phyloP scores from a whole-genome alignment of 2,329 filamentous ascomycete species.

The Talaromyces rugulosus region DNA sequence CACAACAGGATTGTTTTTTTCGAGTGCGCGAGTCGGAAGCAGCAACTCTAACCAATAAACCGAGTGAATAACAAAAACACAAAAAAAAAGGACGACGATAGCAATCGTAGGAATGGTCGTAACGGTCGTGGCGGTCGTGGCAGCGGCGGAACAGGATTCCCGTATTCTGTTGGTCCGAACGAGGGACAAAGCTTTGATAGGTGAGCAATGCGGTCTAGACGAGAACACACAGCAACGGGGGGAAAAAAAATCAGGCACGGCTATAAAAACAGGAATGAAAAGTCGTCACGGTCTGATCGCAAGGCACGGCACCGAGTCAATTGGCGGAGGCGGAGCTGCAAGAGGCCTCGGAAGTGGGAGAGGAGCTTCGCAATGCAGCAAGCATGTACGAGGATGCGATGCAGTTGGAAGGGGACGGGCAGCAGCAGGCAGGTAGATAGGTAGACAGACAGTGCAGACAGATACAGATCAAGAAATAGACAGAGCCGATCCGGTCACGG shows the following conservation, averaged over 20 bases:
- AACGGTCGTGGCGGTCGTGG: conserved; percentile 30
- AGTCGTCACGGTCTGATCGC: not conserved
- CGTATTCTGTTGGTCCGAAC: not conserved
- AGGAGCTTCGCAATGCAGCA: not conserved
- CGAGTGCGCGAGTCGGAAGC: conserved; percentile 6
- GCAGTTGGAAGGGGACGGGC: not conserved
- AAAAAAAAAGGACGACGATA: conserved; percentile 11
- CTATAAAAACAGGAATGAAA: conserved; percentile 2
- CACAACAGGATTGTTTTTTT: not conserved
- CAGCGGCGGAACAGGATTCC: conserved; percentile 1
- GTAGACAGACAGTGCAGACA: not conserved
- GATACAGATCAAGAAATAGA: not conserved
- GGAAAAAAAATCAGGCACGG: not conserved
- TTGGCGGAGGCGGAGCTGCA: not conserved
- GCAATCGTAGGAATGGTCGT: conserved; percentile 19
- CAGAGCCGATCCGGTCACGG: not conserved
- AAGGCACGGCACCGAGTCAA: not conserved
- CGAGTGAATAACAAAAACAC: conserved; percentile 14
- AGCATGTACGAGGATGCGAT: not conserved
- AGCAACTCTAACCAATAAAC: conserved; percentile 4
- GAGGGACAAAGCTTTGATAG: conserved; percentile 1
- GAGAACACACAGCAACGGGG: conserved; percentile 12
- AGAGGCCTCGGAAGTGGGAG: not conserved
- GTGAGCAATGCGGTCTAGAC: conserved; percentile 11
- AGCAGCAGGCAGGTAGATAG: not conserved